Evolutionary conservation across 768 basidiomycete species (phyloP), one percentile per base, ranked within the genome.

Genomic region (Lactifluus pinguis): DNA sequence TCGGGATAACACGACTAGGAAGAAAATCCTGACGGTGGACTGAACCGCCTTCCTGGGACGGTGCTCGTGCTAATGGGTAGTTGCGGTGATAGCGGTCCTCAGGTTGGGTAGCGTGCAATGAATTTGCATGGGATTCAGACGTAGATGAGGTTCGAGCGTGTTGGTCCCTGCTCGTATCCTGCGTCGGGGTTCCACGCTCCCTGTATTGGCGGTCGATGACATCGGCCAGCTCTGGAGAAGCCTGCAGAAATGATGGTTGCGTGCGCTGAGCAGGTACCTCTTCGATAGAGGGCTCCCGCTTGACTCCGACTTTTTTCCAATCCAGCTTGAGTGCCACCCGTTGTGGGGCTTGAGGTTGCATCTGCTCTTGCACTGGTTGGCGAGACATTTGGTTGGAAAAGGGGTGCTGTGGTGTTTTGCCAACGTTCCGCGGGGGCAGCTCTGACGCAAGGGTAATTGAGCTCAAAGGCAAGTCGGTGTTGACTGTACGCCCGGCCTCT

Each of bases 401-500:
- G 14, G 57, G 13, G 6, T 42, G 57, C 8, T 53, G 52, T 9
- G 55, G 9, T 34, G 30, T 3, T 29, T 61, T 38, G 19, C 32
- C 38, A 21, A 34, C 36, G 2, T 53, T 49, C 2, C 52, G 61
- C 32, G 25, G 11, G 32, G 44, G 61, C n/a, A 62, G 32, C 44
- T 63, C 62, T 13, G 62, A 63, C 5, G 62, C 62, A 6, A 63
- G 60, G 21, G 49, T 62, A 5, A 60, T 63, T 17, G 59, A 61
- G n/a, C 59, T 63, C 6, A 63, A 29, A n/a, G 62, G 62, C 14
- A 25, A 55, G 60, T 63, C 60, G 6, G 50, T 62, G 36, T 61
- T 60, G 30, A 63, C 59, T 11, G 62, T 49, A 11, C 62, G 62
- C 30, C 62, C 62, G 9, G 42, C 62, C 8, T 63, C 60, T 1